These are phyloP conservation scores for Fusarium sp. DNA, from an alignment of 2,329 filamentous ascomycete species.

Conservation along the genomic window DNA sequence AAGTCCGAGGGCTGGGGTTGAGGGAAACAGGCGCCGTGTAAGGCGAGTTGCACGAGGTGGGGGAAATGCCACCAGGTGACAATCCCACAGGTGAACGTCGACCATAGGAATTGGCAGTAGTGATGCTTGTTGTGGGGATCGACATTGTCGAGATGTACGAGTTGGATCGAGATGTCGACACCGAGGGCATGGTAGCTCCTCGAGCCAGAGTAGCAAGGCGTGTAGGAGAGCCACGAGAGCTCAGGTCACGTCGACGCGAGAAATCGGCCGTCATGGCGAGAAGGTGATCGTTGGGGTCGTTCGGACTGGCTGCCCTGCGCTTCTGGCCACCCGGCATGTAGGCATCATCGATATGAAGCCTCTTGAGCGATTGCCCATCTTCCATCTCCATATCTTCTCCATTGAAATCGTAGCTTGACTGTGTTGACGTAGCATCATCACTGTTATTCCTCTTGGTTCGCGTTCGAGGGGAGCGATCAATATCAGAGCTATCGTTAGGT, in stretches of 20 bases:
- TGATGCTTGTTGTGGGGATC: conserved; percentile 55
- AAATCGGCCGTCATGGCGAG: conserved; percentile 56
- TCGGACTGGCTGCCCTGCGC: conserved; percentile 67
- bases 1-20: conserved; percentile 61
- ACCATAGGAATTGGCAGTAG: conserved; percentile 58
- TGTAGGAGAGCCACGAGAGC: conserved; percentile 64
- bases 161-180: conserved; percentile 57
- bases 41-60: conserved; percentile 61
- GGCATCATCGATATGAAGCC: conserved; percentile 62
- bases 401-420: conserved; percentile 57
- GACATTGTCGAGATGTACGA: conserved; percentile 62
- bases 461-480: conserved; percentile 60
- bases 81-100: conserved; percentile 59
- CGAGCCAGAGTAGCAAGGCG: conserved; percentile 61
- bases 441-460: conserved; percentile 63
- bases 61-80: conserved; percentile 63
- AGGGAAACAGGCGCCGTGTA: conserved; percentile 62
- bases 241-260: conserved; percentile 61
- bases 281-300: conserved; percentile 55
- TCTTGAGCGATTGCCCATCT: conserved; percentile 63
- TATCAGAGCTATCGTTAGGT: conserved; percentile 57
- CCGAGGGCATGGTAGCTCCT: conserved; percentile 56
- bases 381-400: conserved; percentile 63
- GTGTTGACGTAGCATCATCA: conserved; percentile 61
- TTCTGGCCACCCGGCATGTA: conserved; percentile 61